Conservation (phyloP, 352 stramenopile genomes). For the Globisporangium apiculatum region DNA sequence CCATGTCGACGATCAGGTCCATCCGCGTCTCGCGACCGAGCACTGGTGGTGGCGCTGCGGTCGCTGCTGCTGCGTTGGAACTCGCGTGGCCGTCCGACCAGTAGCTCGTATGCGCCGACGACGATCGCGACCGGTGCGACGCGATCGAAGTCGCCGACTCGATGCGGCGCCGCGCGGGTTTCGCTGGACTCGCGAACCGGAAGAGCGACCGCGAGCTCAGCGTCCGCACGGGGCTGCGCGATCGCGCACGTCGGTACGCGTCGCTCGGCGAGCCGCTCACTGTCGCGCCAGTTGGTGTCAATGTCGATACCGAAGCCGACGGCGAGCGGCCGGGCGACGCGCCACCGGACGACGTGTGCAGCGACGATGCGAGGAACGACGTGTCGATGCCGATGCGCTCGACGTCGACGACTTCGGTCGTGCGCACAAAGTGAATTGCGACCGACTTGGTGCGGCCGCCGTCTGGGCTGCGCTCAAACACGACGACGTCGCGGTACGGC, state of each 20-base stretch:
- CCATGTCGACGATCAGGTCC: slow-evolving; percentile 61
- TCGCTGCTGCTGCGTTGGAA: too few relatives aligned
- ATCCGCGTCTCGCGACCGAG: slow-evolving; percentile 36
- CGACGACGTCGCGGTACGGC: slow-evolving; percentile 66
- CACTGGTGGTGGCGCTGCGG: too few relatives aligned
- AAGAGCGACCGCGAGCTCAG: slow-evolving; percentile 33
- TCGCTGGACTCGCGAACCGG: slow-evolving; percentile 12
- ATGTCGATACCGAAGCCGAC: background rate
- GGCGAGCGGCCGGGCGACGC: too few relatives aligned
- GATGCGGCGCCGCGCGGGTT: slow-evolving; percentile 4
- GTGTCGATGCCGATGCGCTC: slow-evolving; percentile 35
- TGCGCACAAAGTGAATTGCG: slow-evolving; percentile 49
- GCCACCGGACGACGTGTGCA: too few relatives aligned
- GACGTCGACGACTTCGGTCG: slow-evolving; percentile 33
- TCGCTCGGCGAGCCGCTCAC: slow-evolving; percentile 4
- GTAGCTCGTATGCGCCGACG: background rate
- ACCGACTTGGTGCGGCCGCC: slow-evolving; percentile 36
- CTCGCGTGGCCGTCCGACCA: too few relatives aligned
- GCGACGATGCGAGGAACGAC: slow-evolving; percentile 20
- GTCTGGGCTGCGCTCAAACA: slow-evolving; percentile 48
- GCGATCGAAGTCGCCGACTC: slow-evolving; percentile 8
- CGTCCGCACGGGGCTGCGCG: slow-evolving; percentile 19
- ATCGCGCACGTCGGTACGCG: slow-evolving; percentile 4
- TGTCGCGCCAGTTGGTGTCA: background rate
- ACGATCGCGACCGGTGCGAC: slow-evolving; percentile 9